phyloP scores from a whole-genome alignment of 495 filamentous ascomycete genomes.

The Patellaria atrata region DNA sequence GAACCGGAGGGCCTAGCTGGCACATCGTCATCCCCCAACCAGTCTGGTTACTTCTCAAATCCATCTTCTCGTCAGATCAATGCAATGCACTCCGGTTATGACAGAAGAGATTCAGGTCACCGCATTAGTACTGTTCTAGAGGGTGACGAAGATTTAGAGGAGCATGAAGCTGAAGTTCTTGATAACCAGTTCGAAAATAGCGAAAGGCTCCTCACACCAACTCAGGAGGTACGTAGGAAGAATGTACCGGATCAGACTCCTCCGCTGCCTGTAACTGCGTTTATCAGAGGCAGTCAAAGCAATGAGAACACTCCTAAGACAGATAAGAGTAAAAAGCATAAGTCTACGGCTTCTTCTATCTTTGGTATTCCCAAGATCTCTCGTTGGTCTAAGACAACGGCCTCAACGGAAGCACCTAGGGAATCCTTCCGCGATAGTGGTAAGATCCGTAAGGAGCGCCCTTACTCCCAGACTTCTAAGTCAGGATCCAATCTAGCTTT shows the following conservation, averaged over 20 bases:
- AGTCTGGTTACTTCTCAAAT: constrained; percentile 63
- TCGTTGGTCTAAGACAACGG: constrained; percentile 91
- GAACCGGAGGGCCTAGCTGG: constrained; percentile 74
- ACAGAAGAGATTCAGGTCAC: constrained; percentile 53
- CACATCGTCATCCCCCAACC: constrained; percentile 57
- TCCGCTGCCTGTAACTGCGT: constrained; percentile 44
- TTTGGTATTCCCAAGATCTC: constrained; percentile 72
- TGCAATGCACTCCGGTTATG: constrained; percentile 39
- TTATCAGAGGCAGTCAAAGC: constrained; percentile 36
- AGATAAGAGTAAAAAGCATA: constrained; percentile 77
- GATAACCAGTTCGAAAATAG: constrained; percentile 23
- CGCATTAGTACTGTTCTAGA: constrained; percentile 83
- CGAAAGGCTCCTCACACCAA: constrained; percentile 28
- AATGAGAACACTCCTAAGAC: constrained; percentile 64
- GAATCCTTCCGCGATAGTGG: constrained; percentile 38
- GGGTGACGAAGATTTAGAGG: constrained; percentile 27
- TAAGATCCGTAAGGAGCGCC: constrained; percentile 32
- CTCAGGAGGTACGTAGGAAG: constrained; percentile 24
- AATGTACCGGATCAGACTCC: constrained; percentile 54
- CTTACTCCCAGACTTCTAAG: constrained; percentile 39
- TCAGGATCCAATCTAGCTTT: constrained; percentile 52
- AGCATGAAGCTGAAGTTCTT: constrained; percentile 15
- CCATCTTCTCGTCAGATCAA: constrained; percentile 49
- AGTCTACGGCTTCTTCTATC: constrained; percentile 75
- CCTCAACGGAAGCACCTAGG: constrained; percentile 49